Base-by-base conservation (phyloP, 352 stramenopile species). In the Blastocystis sp. region DNA sequence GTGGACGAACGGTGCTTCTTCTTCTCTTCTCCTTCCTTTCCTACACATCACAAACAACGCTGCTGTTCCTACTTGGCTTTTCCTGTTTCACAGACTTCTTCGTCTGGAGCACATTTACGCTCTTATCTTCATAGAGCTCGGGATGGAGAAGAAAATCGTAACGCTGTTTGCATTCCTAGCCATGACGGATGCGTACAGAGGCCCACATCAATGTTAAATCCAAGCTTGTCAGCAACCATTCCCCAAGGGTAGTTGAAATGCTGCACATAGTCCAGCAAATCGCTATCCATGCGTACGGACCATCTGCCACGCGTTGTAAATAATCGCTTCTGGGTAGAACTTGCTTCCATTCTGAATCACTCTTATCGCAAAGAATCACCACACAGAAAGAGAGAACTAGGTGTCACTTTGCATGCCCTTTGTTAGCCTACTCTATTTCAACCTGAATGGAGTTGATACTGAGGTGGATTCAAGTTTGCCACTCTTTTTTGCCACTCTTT, bases 151-250 rank as follows among this genome's bases (percentile, higher is more conserved):
- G 28, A 66, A 43, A 81, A 10, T 59, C 28, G 52, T 81, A 81
- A 19, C 62, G 71, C 45, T 81, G 71, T 45, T 66, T 66, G 11
- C 71, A 81, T 3, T 81, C 71, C 71, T 81, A 66, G 9, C 34
- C 7, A 66, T 81, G 7, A 43, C 11, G 62, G 62, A 17, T 17
- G 38, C 19, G 9, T 5, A 5, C 21, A 7, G 28, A 21, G 40
- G 43, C 21, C 48, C 14, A 67, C 71, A 7, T 66, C 34, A n/a
- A 52, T 5, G 66, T 23, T 52, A 66, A 81, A 64, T 5, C 52
- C 71, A 21, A 81, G 52, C 21, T 19, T 10, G 4, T 52, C 9
- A 14, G 71, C 43, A 34, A 81, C 45, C 3, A 28, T 19, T 14
- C 45, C 52, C 71, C 71, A 81, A 19, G 41, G 23, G n/a, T 52